Percentiles rank a stretch among this genome's conserved stretches.
Conservation (phyloP, 345 rosid genomes). For the Pugionium dolabratum region DNA sequence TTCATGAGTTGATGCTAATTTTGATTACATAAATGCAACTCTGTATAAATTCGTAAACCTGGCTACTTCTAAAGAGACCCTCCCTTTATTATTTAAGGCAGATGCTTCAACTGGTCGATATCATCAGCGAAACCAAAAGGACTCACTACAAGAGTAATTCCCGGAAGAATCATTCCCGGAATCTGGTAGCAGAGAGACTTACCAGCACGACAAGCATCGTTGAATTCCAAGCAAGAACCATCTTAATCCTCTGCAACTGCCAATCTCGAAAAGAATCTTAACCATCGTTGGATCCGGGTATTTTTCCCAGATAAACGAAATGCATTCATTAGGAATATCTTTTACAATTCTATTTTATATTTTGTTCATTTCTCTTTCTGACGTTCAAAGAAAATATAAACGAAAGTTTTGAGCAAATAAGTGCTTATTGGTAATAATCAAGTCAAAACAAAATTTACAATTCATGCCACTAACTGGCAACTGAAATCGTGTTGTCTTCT, state of each 20-base stretch:
- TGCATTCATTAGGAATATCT: no score
- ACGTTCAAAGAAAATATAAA: background rate
- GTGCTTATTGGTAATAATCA: slow-evolving; percentile 25
- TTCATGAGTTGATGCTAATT: no score
- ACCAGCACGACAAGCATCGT: slow-evolving; percentile 86
- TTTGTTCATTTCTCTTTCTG: no score
- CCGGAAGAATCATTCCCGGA: slow-evolving; percentile 77
- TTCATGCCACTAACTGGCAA: slow-evolving; percentile 37
- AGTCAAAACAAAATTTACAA: slow-evolving; percentile 35
- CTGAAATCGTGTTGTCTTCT: slow-evolving; percentile 29
- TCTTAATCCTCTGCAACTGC: slow-evolving; percentile 42
- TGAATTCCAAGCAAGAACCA: slow-evolving; percentile 61
- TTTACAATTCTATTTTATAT: no score
- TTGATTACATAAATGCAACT: no score
- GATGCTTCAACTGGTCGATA: slow-evolving; percentile 83
- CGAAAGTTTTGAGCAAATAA: background rate
- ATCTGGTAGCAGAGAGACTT: slow-evolving; percentile 94
- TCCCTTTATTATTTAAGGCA: slow-evolving; percentile 69
- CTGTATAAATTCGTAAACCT: slow-evolving; percentile 43
- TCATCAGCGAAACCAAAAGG: slow-evolving; percentile 75
- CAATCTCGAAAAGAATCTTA: slow-evolving; percentile 43
- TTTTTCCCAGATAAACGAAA: no score
- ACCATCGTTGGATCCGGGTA: slow-evolving; percentile 12
- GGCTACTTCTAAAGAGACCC: slow-evolving; percentile 74
- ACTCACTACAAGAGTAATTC: slow-evolving; percentile 60